Evolutionary conservation across 306 rosid species (phyloP).

Genomic region (Quillaja saponaria): DNA sequence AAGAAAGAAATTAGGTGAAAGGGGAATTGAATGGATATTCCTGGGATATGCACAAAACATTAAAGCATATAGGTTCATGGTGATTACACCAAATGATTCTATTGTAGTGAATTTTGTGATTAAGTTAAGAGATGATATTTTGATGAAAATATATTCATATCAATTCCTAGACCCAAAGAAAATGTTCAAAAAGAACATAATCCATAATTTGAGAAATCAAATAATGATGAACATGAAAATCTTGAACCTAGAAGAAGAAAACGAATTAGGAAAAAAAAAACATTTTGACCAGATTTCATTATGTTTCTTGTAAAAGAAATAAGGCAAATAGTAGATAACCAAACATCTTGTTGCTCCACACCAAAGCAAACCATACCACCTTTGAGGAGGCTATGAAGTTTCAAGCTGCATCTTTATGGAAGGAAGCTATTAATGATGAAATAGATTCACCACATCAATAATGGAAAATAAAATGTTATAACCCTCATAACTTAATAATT

Average conservation of each 20-base stretch:
- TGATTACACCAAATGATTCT: not conserved
- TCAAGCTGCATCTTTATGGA: not conserved
- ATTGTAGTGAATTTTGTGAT: not conserved
- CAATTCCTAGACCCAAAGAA: not conserved
- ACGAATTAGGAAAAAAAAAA: too few relatives aligned
- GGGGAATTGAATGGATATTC: slow-evolving; percentile 3
- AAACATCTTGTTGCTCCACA: not conserved
- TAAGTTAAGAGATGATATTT: not conserved
- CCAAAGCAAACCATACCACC: not conserved
- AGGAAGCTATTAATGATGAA: slow-evolving; percentile 10
- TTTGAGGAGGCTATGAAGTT: not conserved
- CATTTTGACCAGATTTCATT: too few relatives aligned
- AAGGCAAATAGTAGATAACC: not conserved
- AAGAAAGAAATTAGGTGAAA: slow-evolving; percentile 7
- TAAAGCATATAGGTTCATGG: not conserved
- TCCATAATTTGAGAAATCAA: not conserved
- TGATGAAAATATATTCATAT: not conserved
- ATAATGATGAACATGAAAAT: not conserved
- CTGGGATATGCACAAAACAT: slow-evolving; percentile 2
- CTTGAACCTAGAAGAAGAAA: not conserved
- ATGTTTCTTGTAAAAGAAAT: not conserved
- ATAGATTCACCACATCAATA: slow-evolving; percentile 1
- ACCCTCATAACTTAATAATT: too few relatives aligned
- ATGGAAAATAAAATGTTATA: not conserved
- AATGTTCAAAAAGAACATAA: not conserved